Conservation (phyloP, 2,329 filamentous ascomycete species). For the Harringtonia aguacate region DNA sequence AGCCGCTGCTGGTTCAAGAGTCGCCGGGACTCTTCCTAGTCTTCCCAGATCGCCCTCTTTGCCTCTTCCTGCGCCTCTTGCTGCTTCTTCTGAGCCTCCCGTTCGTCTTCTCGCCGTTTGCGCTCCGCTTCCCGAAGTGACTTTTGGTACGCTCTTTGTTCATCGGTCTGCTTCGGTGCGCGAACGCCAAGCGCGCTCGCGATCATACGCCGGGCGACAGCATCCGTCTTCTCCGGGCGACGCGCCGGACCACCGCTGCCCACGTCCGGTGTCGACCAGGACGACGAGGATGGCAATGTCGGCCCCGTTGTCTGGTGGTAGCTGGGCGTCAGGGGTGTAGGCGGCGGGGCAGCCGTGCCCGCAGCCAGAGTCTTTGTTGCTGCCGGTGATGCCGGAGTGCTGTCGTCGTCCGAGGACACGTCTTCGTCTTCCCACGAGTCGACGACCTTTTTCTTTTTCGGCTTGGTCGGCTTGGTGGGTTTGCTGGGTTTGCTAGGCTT, state of each 20-base stretch:
- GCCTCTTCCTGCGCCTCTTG: constrained; percentile 60
- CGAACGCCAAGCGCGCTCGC: constrained; percentile 76
- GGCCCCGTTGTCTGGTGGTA: constrained; percentile 14
- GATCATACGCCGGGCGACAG: constrained; percentile 82
- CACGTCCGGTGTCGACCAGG: neutral
- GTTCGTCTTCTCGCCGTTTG: constrained; percentile 63
- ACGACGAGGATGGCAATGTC: constrained; percentile 2
- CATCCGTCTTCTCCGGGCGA: constrained; percentile 85
- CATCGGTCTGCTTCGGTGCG: constrained; percentile 72
- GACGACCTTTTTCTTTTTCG: constrained; percentile 33
- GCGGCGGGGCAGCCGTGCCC: constrained; percentile 43
- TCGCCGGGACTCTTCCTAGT: constrained; percentile 24
- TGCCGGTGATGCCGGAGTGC: constrained; percentile 13
- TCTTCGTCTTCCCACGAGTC: constrained; percentile 75
- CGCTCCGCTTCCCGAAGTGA: constrained; percentile 77
- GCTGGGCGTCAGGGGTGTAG: constrained; percentile 53
- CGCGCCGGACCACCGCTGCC: constrained; percentile 6
- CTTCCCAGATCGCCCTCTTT: constrained; percentile 84
- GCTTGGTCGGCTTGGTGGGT: constrained; percentile 8
- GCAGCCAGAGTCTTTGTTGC: neutral
- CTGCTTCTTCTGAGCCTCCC: constrained; percentile 48
- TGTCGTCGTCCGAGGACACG: constrained; percentile 31
- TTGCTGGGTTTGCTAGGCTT: neutral
- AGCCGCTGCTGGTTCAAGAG: neutral
- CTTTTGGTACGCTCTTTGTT: constrained; percentile 78